phyloP scores from a whole-genome alignment of 208 protist genomes.

The Trichomonas gallinae region DNA sequence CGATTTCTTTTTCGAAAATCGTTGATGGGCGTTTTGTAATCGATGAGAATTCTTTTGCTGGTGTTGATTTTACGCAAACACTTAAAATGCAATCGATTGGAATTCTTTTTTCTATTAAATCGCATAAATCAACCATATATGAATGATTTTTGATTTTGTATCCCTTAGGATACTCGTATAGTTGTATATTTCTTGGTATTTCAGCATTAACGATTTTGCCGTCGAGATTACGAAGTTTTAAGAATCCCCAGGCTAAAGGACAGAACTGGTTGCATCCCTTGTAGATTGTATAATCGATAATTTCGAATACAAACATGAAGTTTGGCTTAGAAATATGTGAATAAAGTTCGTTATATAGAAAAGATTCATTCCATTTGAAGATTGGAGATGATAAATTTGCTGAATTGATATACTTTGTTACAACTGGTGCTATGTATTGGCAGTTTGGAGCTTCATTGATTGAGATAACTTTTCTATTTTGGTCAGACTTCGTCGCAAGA shows the following conservation, averaged over 20 bases:
- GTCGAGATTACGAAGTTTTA: neutral
- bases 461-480: neutral
- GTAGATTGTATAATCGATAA: neutral
- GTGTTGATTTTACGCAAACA: neutral
- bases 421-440: neutral
- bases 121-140: neutral
- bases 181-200: neutral
- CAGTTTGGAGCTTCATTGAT: neutral
- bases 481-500: neutral
- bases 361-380: neutral
- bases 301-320: neutral
- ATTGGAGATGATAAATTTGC: neutral
- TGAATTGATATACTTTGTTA: neutral
- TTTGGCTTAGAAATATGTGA: neutral
- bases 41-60: too few species aligned
- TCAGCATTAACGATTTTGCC: neutral
- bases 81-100: neutral
- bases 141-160: neutral
- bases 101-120: neutral
- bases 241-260: neutral
- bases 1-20: neutral
- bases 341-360: neutral
- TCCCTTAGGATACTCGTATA: neutral
- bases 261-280: neutral
- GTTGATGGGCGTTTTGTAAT: neutral